Base-by-base conservation (phyloP, 2,329 filamentous ascomycete genomes). In the Cladosporium sp. region DNA sequence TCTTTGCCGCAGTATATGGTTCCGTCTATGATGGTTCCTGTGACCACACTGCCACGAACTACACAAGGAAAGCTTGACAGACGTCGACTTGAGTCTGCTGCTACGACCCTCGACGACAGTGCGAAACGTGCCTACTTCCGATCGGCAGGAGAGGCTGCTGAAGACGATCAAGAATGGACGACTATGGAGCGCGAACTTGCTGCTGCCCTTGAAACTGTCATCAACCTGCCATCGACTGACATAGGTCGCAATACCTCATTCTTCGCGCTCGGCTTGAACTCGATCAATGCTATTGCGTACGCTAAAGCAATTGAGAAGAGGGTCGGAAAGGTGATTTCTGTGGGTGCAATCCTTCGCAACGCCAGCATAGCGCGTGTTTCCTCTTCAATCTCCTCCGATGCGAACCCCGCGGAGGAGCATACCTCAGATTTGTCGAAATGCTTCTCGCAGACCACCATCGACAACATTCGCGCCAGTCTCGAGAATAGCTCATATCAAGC, bases 211-310 rank as follows among this genome's bases (percentile, higher is more conserved):
- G 43, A 53, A 11, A 14, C 11, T 30, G 36, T 63, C 34, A 56
- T 63, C 18, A 18, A 78, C 0, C 73, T 86, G 0, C 72, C 84
- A 0, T 65, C 73, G 3, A 70, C 75, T 0, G 77, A 81, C 0
- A 81, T 96, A 43, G 79, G 77, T 11, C 85, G 85, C 34, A 88
- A 88, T 78, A 89, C 88, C 0, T 92, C 92, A 0, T 90, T 97
- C 67, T 88, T 90, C 64, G 86, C 84, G n/a, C 76, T 96, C 2
- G 93, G 93, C 0, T 76, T 97, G 6, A 92, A 97, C 74, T 96
- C 93, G 0, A 87, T 97, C 28, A 90, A 89, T 8, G 91, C 91
- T 0, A 96, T 97, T 68, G 79, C 85, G 0, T 77, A 96, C 10
- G 85, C 90, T 0, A 86, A 83, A 63, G 73, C 76, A 18, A 74